A percentile compares a stretch with the other conserved stretches of the same genome.
Conservation (phyloP, 1,284 basidiomycete genomes). For the Naganishia sp. region DNA sequence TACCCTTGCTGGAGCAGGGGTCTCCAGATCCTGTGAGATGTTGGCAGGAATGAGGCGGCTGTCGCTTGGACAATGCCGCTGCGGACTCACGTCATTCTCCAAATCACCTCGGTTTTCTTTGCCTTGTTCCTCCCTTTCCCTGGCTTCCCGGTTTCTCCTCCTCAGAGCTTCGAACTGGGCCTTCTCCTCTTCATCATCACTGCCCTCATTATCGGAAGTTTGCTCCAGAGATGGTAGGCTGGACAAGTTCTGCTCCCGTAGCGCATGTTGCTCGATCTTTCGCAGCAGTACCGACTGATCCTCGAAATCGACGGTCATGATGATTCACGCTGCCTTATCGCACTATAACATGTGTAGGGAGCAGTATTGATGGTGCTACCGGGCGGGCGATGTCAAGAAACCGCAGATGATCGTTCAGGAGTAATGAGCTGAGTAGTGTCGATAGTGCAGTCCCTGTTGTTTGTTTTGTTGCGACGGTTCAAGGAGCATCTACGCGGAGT, state of each 20-base stretch:
- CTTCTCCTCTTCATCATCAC: conserved; percentile 22
- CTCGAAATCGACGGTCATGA: conserved; percentile 26
- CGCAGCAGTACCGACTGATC: conserved; percentile 27
- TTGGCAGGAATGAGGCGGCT: too few species aligned
- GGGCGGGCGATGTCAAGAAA: neutral
- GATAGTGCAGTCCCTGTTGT: neutral
- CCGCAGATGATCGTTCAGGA: neutral
- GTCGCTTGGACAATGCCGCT: neutral
- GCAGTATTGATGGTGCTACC: neutral
- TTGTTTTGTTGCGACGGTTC: conserved; percentile 15
- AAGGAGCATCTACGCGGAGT: conserved; percentile 14
- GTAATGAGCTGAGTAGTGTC: neutral
- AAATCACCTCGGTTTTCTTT: conserved; percentile 20
- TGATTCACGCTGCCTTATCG: neutral
- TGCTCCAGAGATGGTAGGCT: conserved; percentile 23
- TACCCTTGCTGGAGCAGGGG: conserved; percentile 12
- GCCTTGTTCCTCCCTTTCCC: conserved; percentile 8
- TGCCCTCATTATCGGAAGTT: conserved; percentile 20
- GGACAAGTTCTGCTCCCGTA: conserved; percentile 25
- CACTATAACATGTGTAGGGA: neutral
- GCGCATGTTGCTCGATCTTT: conserved; percentile 22
- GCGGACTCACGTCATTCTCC: conserved; percentile 12
- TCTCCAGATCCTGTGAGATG: conserved; percentile 8
- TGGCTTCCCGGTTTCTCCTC: conserved; percentile 6
- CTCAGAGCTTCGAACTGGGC: conserved; percentile 1